Evolutionary conservation across 306 rosid genomes (phyloP), one percentile per base, ranked within the genome.

Genomic region (Vicia sativa): DNA sequence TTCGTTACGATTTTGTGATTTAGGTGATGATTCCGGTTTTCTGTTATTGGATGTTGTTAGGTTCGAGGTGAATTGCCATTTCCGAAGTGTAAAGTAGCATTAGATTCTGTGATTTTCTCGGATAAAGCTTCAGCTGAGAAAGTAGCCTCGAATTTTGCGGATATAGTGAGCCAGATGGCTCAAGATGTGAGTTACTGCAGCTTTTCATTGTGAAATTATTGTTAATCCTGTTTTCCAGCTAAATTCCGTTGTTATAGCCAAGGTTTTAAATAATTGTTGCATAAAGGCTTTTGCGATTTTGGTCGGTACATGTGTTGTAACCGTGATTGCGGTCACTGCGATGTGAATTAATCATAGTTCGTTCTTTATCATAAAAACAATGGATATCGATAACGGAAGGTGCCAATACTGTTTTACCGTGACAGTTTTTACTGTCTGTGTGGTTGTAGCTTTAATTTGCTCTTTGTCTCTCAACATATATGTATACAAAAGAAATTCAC

Each of bases 51-150:
- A 19, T 77, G 61, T 63, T 74, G 56, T 62, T 80, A 93, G 98
- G 96, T 90, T 53, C 89, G 96, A 9, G 98, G 98, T 1, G 98
- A 90, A 77, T 85, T 93, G 82, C 96, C 95, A 11, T 70, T 86
- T 68, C 97, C 77, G 77, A 90, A 86, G 91, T 93, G 91, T 75
- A 93, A 85, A 83, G 76, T 73, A 52, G 98, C 84, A 6, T 76
- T 93, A 87, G 97, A 93, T 71, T 90, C 97, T 25, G 97, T 82
- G 10, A 81, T 67, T 67, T 93, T 90, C 74, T 61, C 69, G 9
- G 90, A 80, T 3, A 81, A 79, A 77, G 78, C 75, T 26, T 85
- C 96, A 0, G 68, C 58, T 19, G 83, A 69, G 60, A 89, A 86
- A 67, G 39, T 90, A 76, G 95, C 91, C 49, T 93, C 98, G 12